Evolutionary conservation across 108 stramenopile species (phyloP).

Genomic region (Cylindrotheca closterium): DNA sequence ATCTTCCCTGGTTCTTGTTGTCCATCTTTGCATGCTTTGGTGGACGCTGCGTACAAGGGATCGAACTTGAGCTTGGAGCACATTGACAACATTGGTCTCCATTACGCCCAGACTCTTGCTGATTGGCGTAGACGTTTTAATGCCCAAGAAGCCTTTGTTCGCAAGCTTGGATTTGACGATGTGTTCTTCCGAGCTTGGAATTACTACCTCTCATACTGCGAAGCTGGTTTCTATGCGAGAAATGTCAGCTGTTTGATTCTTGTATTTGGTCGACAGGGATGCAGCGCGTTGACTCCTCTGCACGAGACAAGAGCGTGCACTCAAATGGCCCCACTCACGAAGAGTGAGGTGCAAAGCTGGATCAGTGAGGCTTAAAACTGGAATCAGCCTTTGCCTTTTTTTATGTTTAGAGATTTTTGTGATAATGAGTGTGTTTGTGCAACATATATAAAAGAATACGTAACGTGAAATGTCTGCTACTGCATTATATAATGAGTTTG

Average conservation of each 20-base stretch:
- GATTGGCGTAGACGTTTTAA: constrained; percentile 95
- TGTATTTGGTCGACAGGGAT: constrained; percentile 76
- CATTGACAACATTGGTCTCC: constrained; percentile 90
- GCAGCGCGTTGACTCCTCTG: constrained; percentile 55
- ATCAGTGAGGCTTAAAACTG: constrained; percentile 24
- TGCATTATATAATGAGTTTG: too few species aligned
- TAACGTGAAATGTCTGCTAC: too few species aligned
- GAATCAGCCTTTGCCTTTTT: too few species aligned
- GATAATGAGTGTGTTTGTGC: too few species aligned
- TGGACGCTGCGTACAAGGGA: constrained; percentile 81
- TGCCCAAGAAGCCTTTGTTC: constrained; percentile 53
- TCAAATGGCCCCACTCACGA: constrained; percentile 48
- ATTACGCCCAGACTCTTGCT: constrained; percentile 93
- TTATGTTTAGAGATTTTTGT: too few species aligned
- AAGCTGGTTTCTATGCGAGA: constrained; percentile 89
- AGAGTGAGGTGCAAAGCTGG: constrained; percentile 55
- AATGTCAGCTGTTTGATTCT: constrained; percentile 79
- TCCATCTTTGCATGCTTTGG: constrained; percentile 87
- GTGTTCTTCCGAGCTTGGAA: constrained; percentile 94
- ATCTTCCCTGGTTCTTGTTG: constrained; percentile 95
- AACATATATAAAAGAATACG: too few species aligned
- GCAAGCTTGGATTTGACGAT: constrained; percentile 91
- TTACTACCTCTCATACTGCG: constrained; percentile 95
- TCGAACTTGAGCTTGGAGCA: constrained; percentile 82
- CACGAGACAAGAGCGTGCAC: constrained; percentile 64